Evolutionary conservation across 2,329 filamentous ascomycete species (phyloP).

Genomic region (Metarhizium brunneum): DNA sequence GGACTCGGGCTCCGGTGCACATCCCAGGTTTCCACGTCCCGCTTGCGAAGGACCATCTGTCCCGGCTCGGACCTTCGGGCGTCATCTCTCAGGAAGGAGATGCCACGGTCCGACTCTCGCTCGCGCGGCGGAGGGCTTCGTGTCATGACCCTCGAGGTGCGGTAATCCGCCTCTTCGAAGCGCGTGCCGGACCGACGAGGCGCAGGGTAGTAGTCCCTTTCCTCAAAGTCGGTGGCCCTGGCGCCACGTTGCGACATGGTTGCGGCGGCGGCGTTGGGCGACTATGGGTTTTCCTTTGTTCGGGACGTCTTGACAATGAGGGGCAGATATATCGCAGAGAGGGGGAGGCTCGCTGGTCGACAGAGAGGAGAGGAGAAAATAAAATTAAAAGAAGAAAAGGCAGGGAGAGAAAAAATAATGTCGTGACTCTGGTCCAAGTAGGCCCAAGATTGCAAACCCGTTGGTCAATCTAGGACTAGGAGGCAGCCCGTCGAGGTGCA

Average conservation of each 20-base stretch:
- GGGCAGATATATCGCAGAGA: neutral
- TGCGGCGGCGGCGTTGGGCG: neutral
- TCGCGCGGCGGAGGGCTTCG: slow-evolving; percentile 28
- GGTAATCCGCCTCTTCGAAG: slow-evolving; percentile 15
- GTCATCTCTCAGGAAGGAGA: slow-evolving; percentile 43
- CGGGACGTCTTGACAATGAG: neutral
- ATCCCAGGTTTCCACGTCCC: slow-evolving; percentile 47
- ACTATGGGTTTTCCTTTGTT: neutral
- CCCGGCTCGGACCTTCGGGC: slow-evolving; percentile 37
- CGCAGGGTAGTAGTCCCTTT: slow-evolving; percentile 32
- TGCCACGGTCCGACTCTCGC: slow-evolving; percentile 33
- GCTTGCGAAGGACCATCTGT: slow-evolving; percentile 43
- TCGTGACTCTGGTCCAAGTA: neutral
- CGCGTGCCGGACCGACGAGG: slow-evolving; percentile 25
- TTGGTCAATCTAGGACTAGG: neutral
- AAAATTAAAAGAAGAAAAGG: neutral
- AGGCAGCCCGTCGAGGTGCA: neutral
- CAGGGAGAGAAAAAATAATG: neutral
- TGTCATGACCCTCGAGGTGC: slow-evolving; percentile 13
- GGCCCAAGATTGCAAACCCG: neutral
- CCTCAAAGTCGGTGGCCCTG: slow-evolving; percentile 31
- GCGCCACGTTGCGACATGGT: slow-evolving; percentile 11
- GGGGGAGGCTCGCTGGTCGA: neutral
- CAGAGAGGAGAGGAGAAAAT: neutral
- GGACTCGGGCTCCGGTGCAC: slow-evolving; percentile 37